Percentiles rank a stretch among this genome's conserved stretches.
These are phyloP conservation scores for Scheffersomyces lignicola DNA, from an alignment of 1,139 yeast species.

Conservation along the genomic window DNA sequence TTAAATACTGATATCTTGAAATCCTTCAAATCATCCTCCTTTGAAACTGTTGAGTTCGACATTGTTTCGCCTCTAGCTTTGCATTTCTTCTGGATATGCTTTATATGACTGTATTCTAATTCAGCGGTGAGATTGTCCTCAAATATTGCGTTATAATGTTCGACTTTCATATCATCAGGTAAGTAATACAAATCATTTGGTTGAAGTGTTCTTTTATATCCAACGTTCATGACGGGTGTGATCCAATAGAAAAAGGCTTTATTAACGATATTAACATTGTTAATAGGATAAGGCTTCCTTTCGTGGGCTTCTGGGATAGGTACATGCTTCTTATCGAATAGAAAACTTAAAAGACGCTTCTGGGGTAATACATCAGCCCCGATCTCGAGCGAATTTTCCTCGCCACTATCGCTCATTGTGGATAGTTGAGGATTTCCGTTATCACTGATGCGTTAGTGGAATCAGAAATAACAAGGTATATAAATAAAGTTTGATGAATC, in stretches of 20 bases:
- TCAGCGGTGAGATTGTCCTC: conserved; percentile 35
- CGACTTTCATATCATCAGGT: conserved; percentile 53
- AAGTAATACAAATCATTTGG: conserved; percentile 62
- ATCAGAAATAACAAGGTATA: conserved; percentile 40
- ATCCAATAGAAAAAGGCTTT: conserved; percentile 58
- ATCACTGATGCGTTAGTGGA: too few relatives aligned
- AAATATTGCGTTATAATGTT: conserved; percentile 35
- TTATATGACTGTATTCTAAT: conserved; percentile 23
- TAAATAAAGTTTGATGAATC: too few relatives aligned
- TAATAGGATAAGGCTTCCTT: conserved; percentile 42
- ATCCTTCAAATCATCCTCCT: conserved; percentile 28
- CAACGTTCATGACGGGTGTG: conserved; percentile 55
- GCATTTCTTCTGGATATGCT: conserved; percentile 24
- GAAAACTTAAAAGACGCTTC: conserved; percentile 16
- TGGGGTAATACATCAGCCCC: conserved; percentile 9
- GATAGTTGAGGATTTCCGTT: too few relatives aligned
- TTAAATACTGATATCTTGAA: conserved; percentile 14
- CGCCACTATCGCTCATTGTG: not conserved
- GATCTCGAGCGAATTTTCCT: not conserved
- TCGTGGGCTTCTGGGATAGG: conserved; percentile 56
- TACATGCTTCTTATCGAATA: conserved; percentile 12
- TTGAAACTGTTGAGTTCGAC: conserved; percentile 19
- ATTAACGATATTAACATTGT: conserved; percentile 29
- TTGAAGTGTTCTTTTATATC: conserved; percentile 66
- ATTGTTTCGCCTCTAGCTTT: conserved; percentile 24